Conservation (phyloP, 805 yeast genomes). For the Pichia cabralensis region DNA sequence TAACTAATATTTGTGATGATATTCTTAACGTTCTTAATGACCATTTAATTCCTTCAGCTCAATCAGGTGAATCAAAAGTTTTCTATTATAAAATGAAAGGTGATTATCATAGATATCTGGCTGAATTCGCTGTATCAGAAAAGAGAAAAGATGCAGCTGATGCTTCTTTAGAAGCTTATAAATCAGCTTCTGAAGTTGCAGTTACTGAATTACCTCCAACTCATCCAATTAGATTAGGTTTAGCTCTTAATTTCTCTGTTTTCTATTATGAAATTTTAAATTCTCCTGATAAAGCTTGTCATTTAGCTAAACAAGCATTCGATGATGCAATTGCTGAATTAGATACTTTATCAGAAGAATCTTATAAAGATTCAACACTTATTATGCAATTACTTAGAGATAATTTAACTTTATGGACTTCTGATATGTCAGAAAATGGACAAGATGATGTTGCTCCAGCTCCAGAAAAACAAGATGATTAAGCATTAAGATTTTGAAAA, state of each 20-base stretch:
- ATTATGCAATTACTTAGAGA: slow-evolving; percentile 99
- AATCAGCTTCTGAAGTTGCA: slow-evolving; percentile 93
- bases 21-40: slow-evolving; percentile 78
- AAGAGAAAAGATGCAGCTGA: slow-evolving; percentile 90
- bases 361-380: slow-evolving; percentile 96
- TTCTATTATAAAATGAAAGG: slow-evolving; percentile 99
- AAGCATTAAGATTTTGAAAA: not conserved
- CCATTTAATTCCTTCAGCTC: slow-evolving; percentile 89
- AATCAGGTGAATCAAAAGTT: slow-evolving; percentile 95
- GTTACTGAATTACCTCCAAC: slow-evolving; percentile 96
- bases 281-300: slow-evolving; percentile 98
- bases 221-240: slow-evolving; percentile 95
- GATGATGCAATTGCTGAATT: slow-evolving; percentile 99
- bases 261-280: slow-evolving; percentile 97
- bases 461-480: slow-evolving; percentile 10
- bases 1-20: slow-evolving; percentile 89
- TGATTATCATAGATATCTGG: slow-evolving; percentile 98
- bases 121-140: slow-evolving; percentile 89
- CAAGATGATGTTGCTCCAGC: slow-evolving; percentile 37
- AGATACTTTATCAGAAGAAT: slow-evolving; percentile 94
- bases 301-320: slow-evolving; percentile 96
- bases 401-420: slow-evolving; percentile 96
- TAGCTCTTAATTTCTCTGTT: slow-evolving; percentile 95
- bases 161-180: slow-evolving; percentile 87
- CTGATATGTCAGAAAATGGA: slow-evolving; percentile 80